phyloP scores from a whole-genome alignment of 192 early-diverging fungal species.

The Coemansia sp. region DNA sequence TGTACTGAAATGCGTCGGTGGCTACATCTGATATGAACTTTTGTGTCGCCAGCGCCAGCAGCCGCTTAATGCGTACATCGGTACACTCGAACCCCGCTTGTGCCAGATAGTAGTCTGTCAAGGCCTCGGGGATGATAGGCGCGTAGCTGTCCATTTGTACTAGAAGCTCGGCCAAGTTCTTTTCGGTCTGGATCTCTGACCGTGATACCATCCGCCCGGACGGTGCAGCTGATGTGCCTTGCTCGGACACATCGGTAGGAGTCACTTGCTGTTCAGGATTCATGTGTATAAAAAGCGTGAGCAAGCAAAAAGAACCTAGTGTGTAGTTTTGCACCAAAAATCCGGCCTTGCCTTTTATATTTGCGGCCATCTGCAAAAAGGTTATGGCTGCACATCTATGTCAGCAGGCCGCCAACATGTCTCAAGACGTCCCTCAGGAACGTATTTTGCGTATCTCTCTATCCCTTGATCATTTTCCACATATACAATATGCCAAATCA shows the following conservation, averaged over 20 bases:
- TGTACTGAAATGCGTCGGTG: slow-evolving; percentile 71
- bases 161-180: slow-evolving; percentile 80
- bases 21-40: slow-evolving; percentile 76
- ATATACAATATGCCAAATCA: neutral
- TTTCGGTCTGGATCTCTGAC: slow-evolving; percentile 61
- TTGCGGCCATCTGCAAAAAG: neutral
- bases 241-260: neutral
- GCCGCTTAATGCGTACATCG: slow-evolving; percentile 65
- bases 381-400: neutral
- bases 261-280: neutral
- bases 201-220: slow-evolving; percentile 32
- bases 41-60: slow-evolving; percentile 72
- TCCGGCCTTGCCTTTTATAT: neutral
- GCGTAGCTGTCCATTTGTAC: slow-evolving; percentile 66
- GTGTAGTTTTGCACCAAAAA: neutral
- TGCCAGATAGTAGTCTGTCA: slow-evolving; percentile 87
- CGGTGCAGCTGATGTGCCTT: slow-evolving; percentile 9
- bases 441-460: too few species aligned
- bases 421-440: neutral
- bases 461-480: too few species aligned
- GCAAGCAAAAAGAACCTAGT: neutral
- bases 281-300: neutral
- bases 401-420: neutral
- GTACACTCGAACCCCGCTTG: slow-evolving; percentile 67
- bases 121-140: slow-evolving; percentile 86